phyloP scores from a whole-genome alignment of 2,329 filamentous ascomycete species.

The Verticillium nonalfalfae region DNA sequence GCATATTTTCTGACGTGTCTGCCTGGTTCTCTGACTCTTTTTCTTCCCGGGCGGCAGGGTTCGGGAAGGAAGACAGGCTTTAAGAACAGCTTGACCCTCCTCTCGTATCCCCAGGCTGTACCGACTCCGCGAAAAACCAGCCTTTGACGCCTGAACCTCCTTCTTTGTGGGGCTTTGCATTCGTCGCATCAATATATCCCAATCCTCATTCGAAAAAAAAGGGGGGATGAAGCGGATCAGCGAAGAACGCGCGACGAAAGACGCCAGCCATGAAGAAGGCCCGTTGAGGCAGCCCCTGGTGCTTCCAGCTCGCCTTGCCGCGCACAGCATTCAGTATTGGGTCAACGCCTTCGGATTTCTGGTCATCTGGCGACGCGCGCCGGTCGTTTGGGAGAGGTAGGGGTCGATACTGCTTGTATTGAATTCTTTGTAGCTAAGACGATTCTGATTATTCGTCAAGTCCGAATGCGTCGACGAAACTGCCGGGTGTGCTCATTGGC shows the following conservation, averaged over 20 bases:
- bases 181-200: not conserved
- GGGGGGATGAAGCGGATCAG: not conserved
- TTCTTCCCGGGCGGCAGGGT: too few species aligned
- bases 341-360: not conserved
- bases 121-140: too few species aligned
- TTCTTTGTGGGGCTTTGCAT: not conserved
- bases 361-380: not conserved
- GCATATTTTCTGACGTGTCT: too few species aligned
- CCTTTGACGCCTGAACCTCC: not conserved
- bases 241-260: not conserved
- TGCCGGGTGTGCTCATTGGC: slow-evolving; percentile 1
- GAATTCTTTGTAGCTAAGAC: not conserved
- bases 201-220: not conserved
- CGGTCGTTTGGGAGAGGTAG: not conserved
- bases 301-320: not conserved
- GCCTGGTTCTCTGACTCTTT: too few species aligned
- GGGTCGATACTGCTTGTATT: not conserved
- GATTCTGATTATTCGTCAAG: not conserved
- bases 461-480: slow-evolving; percentile 1
- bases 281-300: not conserved
- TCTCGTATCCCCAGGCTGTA: too few species aligned
- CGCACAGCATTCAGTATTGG: not conserved
- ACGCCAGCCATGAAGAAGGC: not conserved
- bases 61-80: too few species aligned
- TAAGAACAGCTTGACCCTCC: too few species aligned